Evolutionary conservation across 1,139 yeast species (phyloP).

Genomic region (Suhomyces yuchorum): DNA sequence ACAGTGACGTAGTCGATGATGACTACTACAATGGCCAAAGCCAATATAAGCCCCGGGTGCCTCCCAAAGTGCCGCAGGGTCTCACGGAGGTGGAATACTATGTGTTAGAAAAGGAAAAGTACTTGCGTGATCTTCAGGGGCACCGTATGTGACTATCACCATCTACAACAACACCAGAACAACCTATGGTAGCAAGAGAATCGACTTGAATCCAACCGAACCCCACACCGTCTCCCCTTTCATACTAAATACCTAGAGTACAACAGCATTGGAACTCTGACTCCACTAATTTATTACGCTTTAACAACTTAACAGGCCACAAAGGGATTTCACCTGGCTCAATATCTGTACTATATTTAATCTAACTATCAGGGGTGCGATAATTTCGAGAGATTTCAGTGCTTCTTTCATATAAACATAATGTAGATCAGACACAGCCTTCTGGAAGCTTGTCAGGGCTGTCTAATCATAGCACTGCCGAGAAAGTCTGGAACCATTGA

Average conservation of each 20-base stretch:
- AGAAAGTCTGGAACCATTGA: neutral
- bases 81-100: slow-evolving; percentile 51
- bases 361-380: neutral
- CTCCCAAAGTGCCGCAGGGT: slow-evolving; percentile 59
- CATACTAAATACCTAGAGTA: no score
- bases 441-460: neutral
- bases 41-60: slow-evolving; percentile 47
- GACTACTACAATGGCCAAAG: slow-evolving; percentile 34
- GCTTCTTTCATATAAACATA: neutral
- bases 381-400: neutral
- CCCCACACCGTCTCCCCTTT: no score
- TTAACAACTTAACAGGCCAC: neutral
- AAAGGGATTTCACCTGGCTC: neutral
- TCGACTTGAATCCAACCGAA: no score
- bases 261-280: no score
- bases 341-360: neutral
- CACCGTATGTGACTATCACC: slow-evolving; percentile 20
- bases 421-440: slow-evolving; percentile 3
- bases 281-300: neutral
- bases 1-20: slow-evolving; percentile 21
- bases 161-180: neutral
- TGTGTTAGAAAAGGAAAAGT: slow-evolving; percentile 44
- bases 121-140: slow-evolving; percentile 48
- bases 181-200: no score
- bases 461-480: neutral